phyloP scores from a whole-genome alignment of 176 grass and related monocot species.

The Avena insularis region DNA sequence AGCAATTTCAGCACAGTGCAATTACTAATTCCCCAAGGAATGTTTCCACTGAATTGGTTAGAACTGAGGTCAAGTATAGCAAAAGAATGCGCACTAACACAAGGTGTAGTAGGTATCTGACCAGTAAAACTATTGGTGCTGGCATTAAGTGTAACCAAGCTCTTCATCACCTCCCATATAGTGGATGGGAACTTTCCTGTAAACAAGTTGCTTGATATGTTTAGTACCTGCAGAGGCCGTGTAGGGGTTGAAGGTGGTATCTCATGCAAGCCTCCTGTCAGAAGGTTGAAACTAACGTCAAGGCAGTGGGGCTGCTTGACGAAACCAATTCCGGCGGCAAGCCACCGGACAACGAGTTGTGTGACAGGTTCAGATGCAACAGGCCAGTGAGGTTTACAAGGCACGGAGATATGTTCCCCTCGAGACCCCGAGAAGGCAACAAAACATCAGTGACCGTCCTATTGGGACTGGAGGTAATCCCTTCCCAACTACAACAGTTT shows the following conservation, averaged over 20 bases:
- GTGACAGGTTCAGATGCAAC: constrained; percentile 44
- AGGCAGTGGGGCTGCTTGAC: constrained; percentile 30
- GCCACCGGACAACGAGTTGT: constrained; percentile 36
- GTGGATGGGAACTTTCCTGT: constrained; percentile 30
- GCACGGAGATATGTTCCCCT: constrained; percentile 46
- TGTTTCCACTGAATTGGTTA: constrained; percentile 42
- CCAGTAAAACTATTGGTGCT: constrained; percentile 56
- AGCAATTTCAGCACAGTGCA: too few species aligned
- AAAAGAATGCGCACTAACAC: not conserved
- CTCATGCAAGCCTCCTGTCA: constrained; percentile 15
- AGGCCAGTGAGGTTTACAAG: constrained; percentile 51
- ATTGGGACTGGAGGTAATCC: constrained; percentile 41
- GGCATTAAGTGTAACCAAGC: constrained; percentile 31
- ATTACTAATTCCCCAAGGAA: not conserved
- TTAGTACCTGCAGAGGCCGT: constrained; percentile 42
- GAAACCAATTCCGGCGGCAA: constrained; percentile 27
- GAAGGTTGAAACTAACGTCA: constrained; percentile 58
- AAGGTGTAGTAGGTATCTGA: constrained; percentile 30
- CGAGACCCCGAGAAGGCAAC: constrained; percentile 43
- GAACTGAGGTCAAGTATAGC: constrained; percentile 44
- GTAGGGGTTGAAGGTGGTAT: constrained; percentile 25
- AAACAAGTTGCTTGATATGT: constrained; percentile 55
- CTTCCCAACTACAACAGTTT: constrained; percentile 52
- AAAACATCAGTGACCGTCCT: constrained; percentile 27
- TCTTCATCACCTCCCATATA: constrained; percentile 37